Base-by-base conservation (phyloP, 768 basidiomycete genomes). In the Exidia glandulosa region DNA sequence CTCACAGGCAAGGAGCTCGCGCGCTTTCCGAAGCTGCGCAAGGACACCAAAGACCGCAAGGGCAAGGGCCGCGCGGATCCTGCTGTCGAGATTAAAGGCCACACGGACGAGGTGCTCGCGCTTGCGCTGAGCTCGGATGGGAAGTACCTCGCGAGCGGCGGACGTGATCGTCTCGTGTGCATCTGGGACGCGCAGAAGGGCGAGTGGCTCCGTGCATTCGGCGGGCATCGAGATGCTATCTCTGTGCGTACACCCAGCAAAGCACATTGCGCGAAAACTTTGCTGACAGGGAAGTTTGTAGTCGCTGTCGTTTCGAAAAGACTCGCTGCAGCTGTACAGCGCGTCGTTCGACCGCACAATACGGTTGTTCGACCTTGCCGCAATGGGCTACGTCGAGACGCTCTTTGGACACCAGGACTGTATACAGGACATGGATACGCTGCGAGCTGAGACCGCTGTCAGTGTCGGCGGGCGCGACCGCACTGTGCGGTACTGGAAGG, bases 351-450 rank as follows among this genome's bases (percentile, higher is more conserved):
- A 98, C 70, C 87, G 94, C 14, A 93, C 94, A 0, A 68, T 96
- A 59, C 95, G 95, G 71, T 77, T 97, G 2, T 95, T 88, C 71
- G 94, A 88, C 69, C 74, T 81, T 50, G 77, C 80, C 10, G 89
- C 90, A 4, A 82, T 95, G 79, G 93, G 91, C 10, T 93, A 94
- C 67, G 87, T 98, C 59, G 95, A 99, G 71, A 97, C 95, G 7
- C 76, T 98, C 3, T 99, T 95, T 68, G 96, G 96, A 1, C 96
- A 99, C 69, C 95, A 98, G 74, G 94, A 97, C 67, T 81, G 83
- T 31, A 83, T 96, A 31, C 75, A 89, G 16, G 76, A 80, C 3
- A 66, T 99, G 4, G 90, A 94, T 63, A 79, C 91, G 5, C 80
- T 98, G 16, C 84, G 88, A 33, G 83, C 83, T 6, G 93, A 97